Evolutionary conservation across 192 early-diverging fungal species (phyloP).

Genomic region (Coemansia sp.): DNA sequence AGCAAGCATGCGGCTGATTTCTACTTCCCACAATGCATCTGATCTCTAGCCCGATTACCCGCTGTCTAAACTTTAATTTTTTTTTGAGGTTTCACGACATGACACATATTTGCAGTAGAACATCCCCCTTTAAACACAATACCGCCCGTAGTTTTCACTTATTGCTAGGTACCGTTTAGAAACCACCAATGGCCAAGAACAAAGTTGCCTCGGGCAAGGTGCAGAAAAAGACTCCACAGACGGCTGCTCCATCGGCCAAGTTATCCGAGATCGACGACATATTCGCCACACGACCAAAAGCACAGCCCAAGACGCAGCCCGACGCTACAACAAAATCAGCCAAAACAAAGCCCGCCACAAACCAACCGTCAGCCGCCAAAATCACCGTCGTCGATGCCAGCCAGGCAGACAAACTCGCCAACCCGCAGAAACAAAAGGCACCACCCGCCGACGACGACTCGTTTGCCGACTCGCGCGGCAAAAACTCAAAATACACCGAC

Average conservation of each 20-base stretch:
- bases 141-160: no score
- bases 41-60: no score
- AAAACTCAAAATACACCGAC: slow-evolving; percentile 45
- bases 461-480: slow-evolving; percentile 41
- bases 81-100: neutral
- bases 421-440: neutral
- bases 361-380: neutral
- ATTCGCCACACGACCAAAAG: no score
- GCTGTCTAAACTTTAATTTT: neutral
- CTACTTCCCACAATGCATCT: neutral
- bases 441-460: slow-evolving; percentile 16
- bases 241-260: no score
- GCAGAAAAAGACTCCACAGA: neutral
- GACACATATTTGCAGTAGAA: no score
- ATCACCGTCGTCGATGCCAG: slow-evolving; percentile 27
- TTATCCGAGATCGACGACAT: no score
- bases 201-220: slow-evolving; percentile 4
- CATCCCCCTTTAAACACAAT: neutral
- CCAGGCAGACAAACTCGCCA: neutral
- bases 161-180: no score
- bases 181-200: slow-evolving; percentile 4
- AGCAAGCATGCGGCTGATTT: neutral
- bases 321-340: no score
- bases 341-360: no score
- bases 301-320: no score